Evolutionary conservation across 1,284 basidiomycete genomes (phyloP).

Genomic region (Marasmius tenuissimus): DNA sequence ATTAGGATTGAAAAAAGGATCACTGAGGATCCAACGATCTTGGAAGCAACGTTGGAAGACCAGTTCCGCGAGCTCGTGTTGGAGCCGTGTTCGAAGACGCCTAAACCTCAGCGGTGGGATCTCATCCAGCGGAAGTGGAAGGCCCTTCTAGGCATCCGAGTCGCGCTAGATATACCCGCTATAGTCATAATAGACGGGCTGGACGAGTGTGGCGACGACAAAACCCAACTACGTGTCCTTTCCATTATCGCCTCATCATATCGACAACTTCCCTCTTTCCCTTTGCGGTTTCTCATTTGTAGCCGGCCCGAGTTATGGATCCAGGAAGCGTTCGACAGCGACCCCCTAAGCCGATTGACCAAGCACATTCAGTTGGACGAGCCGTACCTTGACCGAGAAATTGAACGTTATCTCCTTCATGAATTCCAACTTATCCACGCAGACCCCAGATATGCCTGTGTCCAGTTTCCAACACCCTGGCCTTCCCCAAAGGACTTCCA

Average conservation of each 20-base stretch:
- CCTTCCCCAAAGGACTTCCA: conserved; percentile 17
- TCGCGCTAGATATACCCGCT: background rate
- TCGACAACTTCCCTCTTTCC: background rate
- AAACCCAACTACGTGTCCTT: background rate
- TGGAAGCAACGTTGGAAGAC: background rate
- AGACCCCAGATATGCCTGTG: background rate
- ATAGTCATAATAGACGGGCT: background rate
- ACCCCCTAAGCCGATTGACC: background rate
- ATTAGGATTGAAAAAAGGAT: background rate
- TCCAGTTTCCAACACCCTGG: conserved; percentile 11
- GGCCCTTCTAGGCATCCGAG: too few relatives aligned
- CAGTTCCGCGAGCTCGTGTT: background rate
- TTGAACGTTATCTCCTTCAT: background rate
- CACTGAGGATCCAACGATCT: background rate
- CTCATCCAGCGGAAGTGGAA: too few relatives aligned
- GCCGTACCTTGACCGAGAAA: too few relatives aligned
- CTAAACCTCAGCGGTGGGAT: too few relatives aligned
- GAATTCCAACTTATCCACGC: background rate
- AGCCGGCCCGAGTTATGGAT: background rate
- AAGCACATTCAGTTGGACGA: background rate
- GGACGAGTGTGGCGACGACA: background rate
- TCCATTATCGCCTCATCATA: background rate
- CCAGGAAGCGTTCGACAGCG: background rate
- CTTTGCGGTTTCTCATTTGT: background rate
- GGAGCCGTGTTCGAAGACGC: background rate